A percentile compares a stretch with the other conserved stretches of the same genome.
These are phyloP conservation scores for Fusarium euwallaceae DNA, from an alignment of 2,329 filamentous ascomycete genomes.

Conservation along the genomic window DNA sequence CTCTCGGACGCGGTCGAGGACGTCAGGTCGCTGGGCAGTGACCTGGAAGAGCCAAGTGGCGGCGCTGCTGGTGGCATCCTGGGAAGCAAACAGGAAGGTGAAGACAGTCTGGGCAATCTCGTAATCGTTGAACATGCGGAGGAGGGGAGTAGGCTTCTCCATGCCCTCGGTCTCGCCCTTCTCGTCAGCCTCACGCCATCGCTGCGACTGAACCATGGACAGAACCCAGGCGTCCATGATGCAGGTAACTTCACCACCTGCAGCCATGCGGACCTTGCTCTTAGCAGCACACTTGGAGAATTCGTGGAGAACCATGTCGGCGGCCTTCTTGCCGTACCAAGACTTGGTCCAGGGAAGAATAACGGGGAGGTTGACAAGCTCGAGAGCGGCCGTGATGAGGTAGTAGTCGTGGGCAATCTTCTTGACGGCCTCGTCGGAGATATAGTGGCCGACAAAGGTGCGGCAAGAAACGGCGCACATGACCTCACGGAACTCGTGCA, in stretches of 20 bases:
- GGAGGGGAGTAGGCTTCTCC: conserved; percentile 84
- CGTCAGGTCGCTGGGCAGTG: conserved; percentile 92
- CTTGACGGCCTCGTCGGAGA: conserved; percentile 89
- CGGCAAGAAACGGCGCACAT: conserved; percentile 96
- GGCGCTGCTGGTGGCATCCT: conserved; percentile 95
- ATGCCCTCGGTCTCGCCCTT: conserved; percentile 77
- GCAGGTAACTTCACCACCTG: conserved; percentile 87
- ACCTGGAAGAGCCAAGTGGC: conserved; percentile 96
- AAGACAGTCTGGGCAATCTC: conserved; percentile 95
- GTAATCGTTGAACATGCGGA: conserved; percentile 89
- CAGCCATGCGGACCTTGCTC: conserved; percentile 91
- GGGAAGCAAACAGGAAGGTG: conserved; percentile 96
- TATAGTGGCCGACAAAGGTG: conserved; percentile 97
- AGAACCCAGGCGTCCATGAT: conserved; percentile 97
- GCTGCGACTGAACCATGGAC: conserved; percentile 86
- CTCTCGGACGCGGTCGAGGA: conserved; percentile 89
- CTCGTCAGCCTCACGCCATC: conserved; percentile 82
- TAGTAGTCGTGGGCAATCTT: conserved; percentile 98
- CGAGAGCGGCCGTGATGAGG: conserved; percentile 92
- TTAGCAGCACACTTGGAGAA: conserved; percentile 94
- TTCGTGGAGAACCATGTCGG: conserved; percentile 90
- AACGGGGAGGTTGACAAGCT: conserved; percentile 98
- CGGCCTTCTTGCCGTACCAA: conserved; percentile 96
- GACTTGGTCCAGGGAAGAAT: conserved; percentile 95
- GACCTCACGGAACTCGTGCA: conserved; percentile 91